Conservation (phyloP, 352 stramenopile species). For the Achlya hypogyna region DNA sequence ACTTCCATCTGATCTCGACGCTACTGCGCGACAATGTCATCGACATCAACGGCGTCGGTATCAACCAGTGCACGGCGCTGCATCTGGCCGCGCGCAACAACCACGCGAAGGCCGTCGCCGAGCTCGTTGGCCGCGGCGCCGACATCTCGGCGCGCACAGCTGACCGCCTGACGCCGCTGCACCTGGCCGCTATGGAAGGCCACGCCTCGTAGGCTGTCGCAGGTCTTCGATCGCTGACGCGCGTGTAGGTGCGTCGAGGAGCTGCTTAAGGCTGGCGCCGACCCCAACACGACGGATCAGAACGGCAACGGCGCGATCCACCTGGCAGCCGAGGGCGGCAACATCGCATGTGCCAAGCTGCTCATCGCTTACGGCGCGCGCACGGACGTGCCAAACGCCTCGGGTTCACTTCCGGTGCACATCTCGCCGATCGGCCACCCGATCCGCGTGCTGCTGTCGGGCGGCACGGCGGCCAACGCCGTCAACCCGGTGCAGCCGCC, state of each 20-base stretch:
- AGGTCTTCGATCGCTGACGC: background rate
- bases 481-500: conserved; percentile 60
- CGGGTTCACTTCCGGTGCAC: conserved; percentile 70
- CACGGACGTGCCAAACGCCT: conserved; percentile 68
- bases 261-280: conserved; percentile 51
- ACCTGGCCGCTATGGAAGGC: conserved; percentile 59
- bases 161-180: conserved; percentile 73
- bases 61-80: conserved; percentile 78
- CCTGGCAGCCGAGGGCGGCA: conserved; percentile 64
- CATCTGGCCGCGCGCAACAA: conserved; percentile 70
- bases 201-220: conserved; percentile 41
- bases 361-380: conserved; percentile 60
- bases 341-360: conserved; percentile 71
- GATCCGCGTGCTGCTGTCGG: conserved; percentile 59
- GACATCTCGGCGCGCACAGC: conserved; percentile 57
- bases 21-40: conserved; percentile 75
- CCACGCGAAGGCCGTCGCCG: conserved; percentile 62
- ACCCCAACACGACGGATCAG: conserved; percentile 74
- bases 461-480: conserved; percentile 51
- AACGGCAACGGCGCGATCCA: conserved; percentile 78
- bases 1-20: conserved; percentile 73
- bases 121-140: conserved; percentile 56
- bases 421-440: conserved; percentile 79
- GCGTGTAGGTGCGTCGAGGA: conserved; percentile 54
- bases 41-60: conserved; percentile 77